phyloP scores from a whole-genome alignment of 2,329 filamentous ascomycete species.

The Elsinoe perseae region DNA sequence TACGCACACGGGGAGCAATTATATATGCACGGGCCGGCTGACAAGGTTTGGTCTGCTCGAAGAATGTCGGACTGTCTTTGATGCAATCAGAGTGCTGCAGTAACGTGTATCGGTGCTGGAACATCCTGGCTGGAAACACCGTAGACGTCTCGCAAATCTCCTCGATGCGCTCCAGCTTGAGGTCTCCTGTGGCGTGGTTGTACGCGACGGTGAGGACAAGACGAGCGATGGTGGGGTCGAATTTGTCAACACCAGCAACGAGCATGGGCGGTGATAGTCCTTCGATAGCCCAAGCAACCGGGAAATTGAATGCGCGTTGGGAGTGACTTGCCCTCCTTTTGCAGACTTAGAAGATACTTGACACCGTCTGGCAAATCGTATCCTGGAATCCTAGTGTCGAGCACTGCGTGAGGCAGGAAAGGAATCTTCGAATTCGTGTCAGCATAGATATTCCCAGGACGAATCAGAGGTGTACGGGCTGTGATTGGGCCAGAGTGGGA shows the following conservation, averaged over 20 bases:
- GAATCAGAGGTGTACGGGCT: no score
- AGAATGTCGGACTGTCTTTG: neutral
- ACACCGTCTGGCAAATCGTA: neutral
- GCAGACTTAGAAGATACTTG: neutral
- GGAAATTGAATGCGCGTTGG: constrained; percentile 3
- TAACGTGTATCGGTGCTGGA: neutral
- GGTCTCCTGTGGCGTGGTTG: neutral
- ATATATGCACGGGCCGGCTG: neutral
- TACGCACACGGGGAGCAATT: neutral
- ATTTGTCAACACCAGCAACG: neutral
- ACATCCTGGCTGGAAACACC: neutral
- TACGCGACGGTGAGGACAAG: constrained; percentile 4
- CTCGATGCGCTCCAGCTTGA: neutral
- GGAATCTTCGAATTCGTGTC: neutral
- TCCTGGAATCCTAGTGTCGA: neutral
- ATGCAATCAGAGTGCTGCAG: neutral
- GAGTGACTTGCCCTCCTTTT: neutral
- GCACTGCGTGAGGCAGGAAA: neutral
- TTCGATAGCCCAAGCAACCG: neutral
- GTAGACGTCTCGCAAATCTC: neutral
- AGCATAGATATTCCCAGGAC: neutral
- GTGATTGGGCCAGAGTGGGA: neutral
- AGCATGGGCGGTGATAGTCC: neutral
- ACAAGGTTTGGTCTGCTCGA: neutral
- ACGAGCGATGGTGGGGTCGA: neutral